A percentile compares a stretch with the other conserved stretches of the same genome.
These are phyloP conservation scores for Elsinoe perseae DNA, from an alignment of 2,329 filamentous ascomycete species.

Conservation along the genomic window DNA sequence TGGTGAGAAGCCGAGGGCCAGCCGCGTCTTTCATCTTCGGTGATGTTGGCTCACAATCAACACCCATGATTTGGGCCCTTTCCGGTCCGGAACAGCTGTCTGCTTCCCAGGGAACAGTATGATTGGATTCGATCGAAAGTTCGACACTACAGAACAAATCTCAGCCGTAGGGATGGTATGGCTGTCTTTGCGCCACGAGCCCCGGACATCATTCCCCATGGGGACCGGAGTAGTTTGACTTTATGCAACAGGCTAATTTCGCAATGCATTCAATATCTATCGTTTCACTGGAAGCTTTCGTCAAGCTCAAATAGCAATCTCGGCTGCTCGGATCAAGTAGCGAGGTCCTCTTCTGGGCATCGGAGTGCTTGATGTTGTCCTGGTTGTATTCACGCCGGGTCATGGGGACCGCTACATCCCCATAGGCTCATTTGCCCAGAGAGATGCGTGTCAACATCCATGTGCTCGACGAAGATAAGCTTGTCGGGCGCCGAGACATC, in stretches of 20 bases:
- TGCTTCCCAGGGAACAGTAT: too few relatives aligned
- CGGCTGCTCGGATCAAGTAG: conserved; percentile 8
- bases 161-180: background rate
- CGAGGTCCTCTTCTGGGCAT: background rate
- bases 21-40: too few relatives aligned
- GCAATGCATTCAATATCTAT: background rate
- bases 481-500: background rate
- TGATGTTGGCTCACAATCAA: too few relatives aligned
- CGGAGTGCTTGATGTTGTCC: background rate
- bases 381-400: background rate
- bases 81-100: too few relatives aligned
- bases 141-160: background rate
- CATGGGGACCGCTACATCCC: background rate
- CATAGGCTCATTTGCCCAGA: background rate
- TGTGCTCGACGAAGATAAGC: background rate
- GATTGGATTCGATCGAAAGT: too few relatives aligned
- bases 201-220: conserved; percentile 3
- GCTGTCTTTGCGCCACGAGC: background rate
- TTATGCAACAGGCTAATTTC: background rate
- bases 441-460: background rate
- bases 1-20: background rate
- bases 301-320: background rate
- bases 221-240: background rate
- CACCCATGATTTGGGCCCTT: too few relatives aligned
- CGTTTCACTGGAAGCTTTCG: background rate